Percentiles rank a stretch among this genome's conserved stretches.
Conservation (phyloP, 306 rosid species). For the Datisca glomerata region DNA sequence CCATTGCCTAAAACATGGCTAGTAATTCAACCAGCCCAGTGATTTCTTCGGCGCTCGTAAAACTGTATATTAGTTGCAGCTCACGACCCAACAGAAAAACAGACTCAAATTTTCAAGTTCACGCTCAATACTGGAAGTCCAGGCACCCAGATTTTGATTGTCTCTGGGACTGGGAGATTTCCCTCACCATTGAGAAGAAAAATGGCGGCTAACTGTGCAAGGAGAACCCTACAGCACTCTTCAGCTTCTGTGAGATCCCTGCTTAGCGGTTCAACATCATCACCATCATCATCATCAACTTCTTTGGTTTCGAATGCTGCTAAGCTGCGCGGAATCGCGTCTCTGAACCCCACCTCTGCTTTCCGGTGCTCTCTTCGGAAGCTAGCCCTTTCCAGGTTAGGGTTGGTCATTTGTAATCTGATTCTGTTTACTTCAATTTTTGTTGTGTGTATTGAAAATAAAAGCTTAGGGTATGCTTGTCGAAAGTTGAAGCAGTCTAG, state of each 20-base stretch:
- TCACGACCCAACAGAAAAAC: no score
- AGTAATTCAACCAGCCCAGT: no score
- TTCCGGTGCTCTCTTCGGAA: slow-evolving; percentile 24
- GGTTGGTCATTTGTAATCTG: not conserved
- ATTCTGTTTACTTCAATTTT: not conserved
- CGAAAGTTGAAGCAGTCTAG: no score
- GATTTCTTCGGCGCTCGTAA: no score
- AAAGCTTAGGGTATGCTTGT: not conserved
- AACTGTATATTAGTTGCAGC: no score
- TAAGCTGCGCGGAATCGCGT: slow-evolving; percentile 22
- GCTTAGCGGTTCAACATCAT: slow-evolving; percentile 24
- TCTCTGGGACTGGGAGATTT: no score
- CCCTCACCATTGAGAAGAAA: no score
- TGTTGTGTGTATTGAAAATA: not conserved
- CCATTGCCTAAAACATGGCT: no score
- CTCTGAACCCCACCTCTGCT: slow-evolving; percentile 20
- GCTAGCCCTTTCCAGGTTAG: slow-evolving; percentile 44
- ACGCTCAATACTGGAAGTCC: no score
- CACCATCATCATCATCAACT: slow-evolving; percentile 27
- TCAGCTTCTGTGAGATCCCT: slow-evolving; percentile 51
- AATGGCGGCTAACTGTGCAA: slow-evolving; percentile 63
- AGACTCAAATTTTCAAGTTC: no score
- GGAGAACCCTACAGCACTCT: slow-evolving; percentile 47
- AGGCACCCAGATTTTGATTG: no score
- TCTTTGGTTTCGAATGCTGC: slow-evolving; percentile 26